Evolutionary conservation across 208 protist genomes (phyloP).

Genomic region (Leishmania gerbilli): DNA sequence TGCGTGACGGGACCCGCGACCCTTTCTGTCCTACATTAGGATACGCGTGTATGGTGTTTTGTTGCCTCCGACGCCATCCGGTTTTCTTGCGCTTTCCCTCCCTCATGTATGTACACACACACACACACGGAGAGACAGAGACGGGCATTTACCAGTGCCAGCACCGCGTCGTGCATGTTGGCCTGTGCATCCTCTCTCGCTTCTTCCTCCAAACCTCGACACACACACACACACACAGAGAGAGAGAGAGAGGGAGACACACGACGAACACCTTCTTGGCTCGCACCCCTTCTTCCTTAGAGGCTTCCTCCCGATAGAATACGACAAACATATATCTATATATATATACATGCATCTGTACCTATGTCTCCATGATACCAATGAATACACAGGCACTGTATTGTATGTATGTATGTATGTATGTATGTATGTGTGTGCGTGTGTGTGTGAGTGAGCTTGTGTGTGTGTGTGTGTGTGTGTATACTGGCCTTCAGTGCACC

Average conservation of each 20-base stretch:
- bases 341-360: too few species aligned
- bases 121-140: background rate
- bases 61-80: background rate
- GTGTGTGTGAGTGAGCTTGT: background rate
- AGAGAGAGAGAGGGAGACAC: too few species aligned
- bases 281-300: constrained; percentile 20
- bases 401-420: background rate
- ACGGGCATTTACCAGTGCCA: background rate
- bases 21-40: background rate
- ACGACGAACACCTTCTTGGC: background rate
- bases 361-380: background rate
- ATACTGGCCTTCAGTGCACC: background rate
- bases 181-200: background rate
- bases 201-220: background rate
- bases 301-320: background rate
- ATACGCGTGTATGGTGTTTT: background rate
- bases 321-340: too few species aligned
- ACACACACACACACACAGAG: background rate
- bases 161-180: background rate
- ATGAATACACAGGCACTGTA: background rate
- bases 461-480: background rate
- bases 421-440: background rate
- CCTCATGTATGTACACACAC: background rate
- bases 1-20: background rate
- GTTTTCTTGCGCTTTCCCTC: background rate